Percentiles rank a stretch among this genome's conserved stretches.
Evolutionary conservation across 2,329 filamentous ascomycete genomes (phyloP).

Genomic region (Trichoderma hamatum): DNA sequence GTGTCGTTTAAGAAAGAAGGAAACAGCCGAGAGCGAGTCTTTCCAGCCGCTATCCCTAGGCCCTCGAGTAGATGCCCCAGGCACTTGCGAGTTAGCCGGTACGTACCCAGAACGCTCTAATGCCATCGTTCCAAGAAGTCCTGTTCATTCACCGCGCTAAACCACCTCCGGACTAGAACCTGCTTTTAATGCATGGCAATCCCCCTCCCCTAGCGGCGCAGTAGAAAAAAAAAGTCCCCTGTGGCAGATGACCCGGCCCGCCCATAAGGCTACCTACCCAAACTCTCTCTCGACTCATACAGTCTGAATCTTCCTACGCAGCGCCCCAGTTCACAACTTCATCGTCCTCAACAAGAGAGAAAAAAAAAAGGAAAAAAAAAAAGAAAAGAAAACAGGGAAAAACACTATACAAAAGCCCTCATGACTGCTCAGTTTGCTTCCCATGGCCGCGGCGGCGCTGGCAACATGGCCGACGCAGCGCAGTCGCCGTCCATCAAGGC

Average conservation of each 20-base stretch:
- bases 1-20: too few species aligned
- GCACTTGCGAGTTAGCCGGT: background rate
- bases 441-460: constrained; percentile 77
- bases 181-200: background rate
- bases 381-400: background rate
- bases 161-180: background rate
- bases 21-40: background rate
- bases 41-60: background rate
- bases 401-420: background rate
- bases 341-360: background rate
- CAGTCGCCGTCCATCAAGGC: constrained; percentile 56
- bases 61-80: background rate
- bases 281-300: constrained; percentile 12
- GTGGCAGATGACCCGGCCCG: constrained; percentile 21
- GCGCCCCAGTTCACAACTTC: background rate
- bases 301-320: background rate
- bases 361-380: background rate
- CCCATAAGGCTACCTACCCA: constrained; percentile 14
- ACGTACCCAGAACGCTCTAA: background rate
- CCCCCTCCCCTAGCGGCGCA: constrained; percentile 8
- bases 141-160: background rate
- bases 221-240: constrained; percentile 14
- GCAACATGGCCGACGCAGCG: constrained; percentile 66
- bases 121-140: background rate
- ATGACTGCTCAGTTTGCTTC: constrained; percentile 54